Conservation (phyloP, 2,329 filamentous ascomycete genomes). For the Chaetomium strumarium region DNA sequence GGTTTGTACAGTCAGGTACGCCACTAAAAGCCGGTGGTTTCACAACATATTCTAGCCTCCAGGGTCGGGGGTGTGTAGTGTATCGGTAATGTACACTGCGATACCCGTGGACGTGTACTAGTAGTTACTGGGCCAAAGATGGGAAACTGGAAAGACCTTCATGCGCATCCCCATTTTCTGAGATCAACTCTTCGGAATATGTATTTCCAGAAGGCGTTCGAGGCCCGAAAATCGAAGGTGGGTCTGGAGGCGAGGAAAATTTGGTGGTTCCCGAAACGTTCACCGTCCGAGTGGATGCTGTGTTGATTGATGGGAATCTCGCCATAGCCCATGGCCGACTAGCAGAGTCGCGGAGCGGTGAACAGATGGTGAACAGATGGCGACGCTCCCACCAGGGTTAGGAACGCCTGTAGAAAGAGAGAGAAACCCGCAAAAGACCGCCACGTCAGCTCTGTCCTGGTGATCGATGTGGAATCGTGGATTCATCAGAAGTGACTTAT, state of each 20-base stretch:
- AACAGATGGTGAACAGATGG: background rate
- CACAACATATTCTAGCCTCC: too few species aligned
- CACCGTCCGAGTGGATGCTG: slow-evolving; percentile 11
- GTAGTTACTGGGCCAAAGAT: too few species aligned
- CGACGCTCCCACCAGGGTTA: background rate
- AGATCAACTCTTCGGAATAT: background rate
- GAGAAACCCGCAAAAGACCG: background rate
- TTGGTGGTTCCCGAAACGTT: slow-evolving; percentile 15
- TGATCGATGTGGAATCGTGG: background rate
- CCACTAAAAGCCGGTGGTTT: too few species aligned
- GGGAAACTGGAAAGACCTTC: too few species aligned
- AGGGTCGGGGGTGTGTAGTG: too few species aligned
- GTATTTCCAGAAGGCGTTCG: background rate
- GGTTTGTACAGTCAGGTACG: too few species aligned
- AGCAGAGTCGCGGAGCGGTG: slow-evolving; percentile 14
- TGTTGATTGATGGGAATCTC: slow-evolving; percentile 10
- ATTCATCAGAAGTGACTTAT: background rate
- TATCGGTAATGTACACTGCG: too few species aligned
- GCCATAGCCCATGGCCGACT: background rate
- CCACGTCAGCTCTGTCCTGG: background rate
- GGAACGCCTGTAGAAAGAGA: background rate
- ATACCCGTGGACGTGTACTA: too few species aligned
- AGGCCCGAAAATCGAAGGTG: slow-evolving; percentile 5
- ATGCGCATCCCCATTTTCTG: too few species aligned
- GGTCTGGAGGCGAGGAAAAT: slow-evolving; percentile 16